Conservation (phyloP, 2,329 filamentous ascomycete genomes). For the Aureobasidium sp. region DNA sequence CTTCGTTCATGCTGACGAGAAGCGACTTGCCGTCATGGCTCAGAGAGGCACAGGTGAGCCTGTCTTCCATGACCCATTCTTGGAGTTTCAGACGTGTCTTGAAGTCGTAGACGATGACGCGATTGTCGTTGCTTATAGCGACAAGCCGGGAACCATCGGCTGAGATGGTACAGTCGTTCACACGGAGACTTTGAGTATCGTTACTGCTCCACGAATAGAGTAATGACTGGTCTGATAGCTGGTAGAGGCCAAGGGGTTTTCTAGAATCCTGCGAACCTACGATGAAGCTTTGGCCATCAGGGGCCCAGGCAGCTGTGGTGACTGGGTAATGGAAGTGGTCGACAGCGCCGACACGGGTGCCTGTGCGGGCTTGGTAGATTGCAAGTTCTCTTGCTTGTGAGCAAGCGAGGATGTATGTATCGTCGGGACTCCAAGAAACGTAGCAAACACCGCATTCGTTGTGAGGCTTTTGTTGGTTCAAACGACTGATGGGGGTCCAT, state of each 20-base stretch:
- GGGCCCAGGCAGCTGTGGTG: slow-evolving; percentile 82
- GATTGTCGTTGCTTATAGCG: slow-evolving; percentile 61
- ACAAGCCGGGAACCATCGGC: slow-evolving; percentile 72
- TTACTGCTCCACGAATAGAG: slow-evolving; percentile 9
- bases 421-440: slow-evolving; percentile 86
- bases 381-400: slow-evolving; percentile 33
- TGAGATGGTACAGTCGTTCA: slow-evolving; percentile 79
- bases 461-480: slow-evolving; percentile 48
- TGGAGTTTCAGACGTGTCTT: slow-evolving; percentile 65
- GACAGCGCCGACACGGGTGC: slow-evolving; percentile 55
- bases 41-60: slow-evolving; percentile 71
- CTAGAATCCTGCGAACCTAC: slow-evolving; percentile 66
- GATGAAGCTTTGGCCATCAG: slow-evolving; percentile 68
- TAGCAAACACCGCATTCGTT: slow-evolving; percentile 57
- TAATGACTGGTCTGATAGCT: slow-evolving; percentile 10
- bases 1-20: slow-evolving; percentile 72
- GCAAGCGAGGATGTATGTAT: slow-evolving; percentile 77
- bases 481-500: slow-evolving; percentile 55
- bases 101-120: slow-evolving; percentile 76
- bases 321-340: slow-evolving; percentile 71
- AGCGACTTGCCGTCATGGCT: slow-evolving; percentile 73
- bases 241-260: slow-evolving; percentile 54
- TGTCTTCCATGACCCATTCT: slow-evolving; percentile 59
- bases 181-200: slow-evolving; percentile 36
- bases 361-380: slow-evolving; percentile 36